These are phyloP conservation scores for Xanthoparmelia taractica DNA, from an alignment of 495 filamentous ascomycete genomes.

Conservation along the genomic window DNA sequence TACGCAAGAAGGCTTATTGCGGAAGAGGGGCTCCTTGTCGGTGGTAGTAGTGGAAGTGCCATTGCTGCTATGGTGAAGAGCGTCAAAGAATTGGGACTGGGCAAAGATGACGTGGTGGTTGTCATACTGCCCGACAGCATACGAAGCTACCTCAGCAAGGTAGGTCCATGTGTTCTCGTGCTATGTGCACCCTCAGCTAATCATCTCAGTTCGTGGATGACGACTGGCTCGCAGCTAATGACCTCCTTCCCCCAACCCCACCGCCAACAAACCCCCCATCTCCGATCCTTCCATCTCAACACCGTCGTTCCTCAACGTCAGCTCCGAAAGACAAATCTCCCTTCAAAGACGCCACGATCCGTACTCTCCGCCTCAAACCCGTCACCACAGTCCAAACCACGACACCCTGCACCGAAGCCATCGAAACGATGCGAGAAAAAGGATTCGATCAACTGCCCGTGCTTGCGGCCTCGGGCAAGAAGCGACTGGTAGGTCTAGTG, in stretches of 20 bases:
- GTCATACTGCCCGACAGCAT: slow-evolving; percentile 93
- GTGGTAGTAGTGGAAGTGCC: slow-evolving; percentile 89
- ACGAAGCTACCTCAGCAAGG: slow-evolving; percentile 93
- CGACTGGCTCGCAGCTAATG: slow-evolving; percentile 94
- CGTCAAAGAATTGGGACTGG: slow-evolving; percentile 63
- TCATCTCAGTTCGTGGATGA: slow-evolving; percentile 76
- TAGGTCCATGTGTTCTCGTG: slow-evolving; percentile 23
- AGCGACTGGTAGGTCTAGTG: slow-evolving; percentile 75
- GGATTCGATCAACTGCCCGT: slow-evolving; percentile 96
- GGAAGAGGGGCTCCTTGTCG: slow-evolving; percentile 91
- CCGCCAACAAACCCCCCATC: slow-evolving; percentile 42
- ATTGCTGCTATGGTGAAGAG: slow-evolving; percentile 77
- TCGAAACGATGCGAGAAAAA: slow-evolving; percentile 95
- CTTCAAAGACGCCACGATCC: slow-evolving; percentile 66
- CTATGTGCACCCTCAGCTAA: not conserved
- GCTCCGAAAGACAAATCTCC: slow-evolving; percentile 42
- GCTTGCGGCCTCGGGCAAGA: slow-evolving; percentile 54
- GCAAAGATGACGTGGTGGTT: slow-evolving; percentile 75
- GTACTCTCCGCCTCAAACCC: slow-evolving; percentile 77
- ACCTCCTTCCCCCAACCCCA: slow-evolving; percentile 61
- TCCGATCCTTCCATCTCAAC: slow-evolving; percentile 26
- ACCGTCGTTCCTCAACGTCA: slow-evolving; percentile 18
- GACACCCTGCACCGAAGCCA: slow-evolving; percentile 68
- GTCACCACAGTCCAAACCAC: slow-evolving; percentile 70
- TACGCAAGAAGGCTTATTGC: slow-evolving; percentile 83